phyloP scores from a whole-genome alignment of 352 stramenopile genomes.

The Globisporangium iwayamae region DNA sequence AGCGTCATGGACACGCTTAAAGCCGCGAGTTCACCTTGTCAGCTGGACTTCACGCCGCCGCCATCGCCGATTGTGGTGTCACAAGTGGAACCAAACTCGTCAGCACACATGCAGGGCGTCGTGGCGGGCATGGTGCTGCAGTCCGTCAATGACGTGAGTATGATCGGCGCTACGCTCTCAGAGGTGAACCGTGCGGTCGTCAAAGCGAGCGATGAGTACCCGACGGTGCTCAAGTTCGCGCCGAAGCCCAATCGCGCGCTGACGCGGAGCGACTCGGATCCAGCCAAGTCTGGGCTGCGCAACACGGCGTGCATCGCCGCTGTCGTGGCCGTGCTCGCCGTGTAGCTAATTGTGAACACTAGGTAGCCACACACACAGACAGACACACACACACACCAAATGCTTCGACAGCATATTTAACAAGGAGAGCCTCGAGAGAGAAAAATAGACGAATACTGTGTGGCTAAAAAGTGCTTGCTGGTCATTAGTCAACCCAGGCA shows the following conservation, averaged over 20 bases:
- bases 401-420: conserved; percentile 25
- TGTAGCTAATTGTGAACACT: conserved; percentile 12
- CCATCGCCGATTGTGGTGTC: conserved; percentile 41
- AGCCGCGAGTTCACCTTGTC: conserved; percentile 30
- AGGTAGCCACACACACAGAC: background rate
- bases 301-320: conserved; percentile 45
- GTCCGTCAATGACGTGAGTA: conserved; percentile 26
- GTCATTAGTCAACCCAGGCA: background rate
- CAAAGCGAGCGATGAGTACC: conserved; percentile 18
- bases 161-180: conserved; percentile 34
- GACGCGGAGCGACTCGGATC: conserved; percentile 12
- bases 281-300: conserved; percentile 19
- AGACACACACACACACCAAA: background rate
- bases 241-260: background rate
- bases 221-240: conserved; percentile 31
- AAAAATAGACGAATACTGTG: background rate
- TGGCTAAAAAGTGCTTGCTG: no score
- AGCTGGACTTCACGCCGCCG: conserved; percentile 44
- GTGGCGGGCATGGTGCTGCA: conserved; percentile 36
- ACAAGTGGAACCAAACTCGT: conserved; percentile 18
- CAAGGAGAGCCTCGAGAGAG: background rate
- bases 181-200: conserved; percentile 28
- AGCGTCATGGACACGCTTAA: conserved; percentile 39
- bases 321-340: conserved; percentile 31
- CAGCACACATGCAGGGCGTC: conserved; percentile 26